Conservation (phyloP, 129 eudicot genomes). For the Mikania micrantha region DNA sequence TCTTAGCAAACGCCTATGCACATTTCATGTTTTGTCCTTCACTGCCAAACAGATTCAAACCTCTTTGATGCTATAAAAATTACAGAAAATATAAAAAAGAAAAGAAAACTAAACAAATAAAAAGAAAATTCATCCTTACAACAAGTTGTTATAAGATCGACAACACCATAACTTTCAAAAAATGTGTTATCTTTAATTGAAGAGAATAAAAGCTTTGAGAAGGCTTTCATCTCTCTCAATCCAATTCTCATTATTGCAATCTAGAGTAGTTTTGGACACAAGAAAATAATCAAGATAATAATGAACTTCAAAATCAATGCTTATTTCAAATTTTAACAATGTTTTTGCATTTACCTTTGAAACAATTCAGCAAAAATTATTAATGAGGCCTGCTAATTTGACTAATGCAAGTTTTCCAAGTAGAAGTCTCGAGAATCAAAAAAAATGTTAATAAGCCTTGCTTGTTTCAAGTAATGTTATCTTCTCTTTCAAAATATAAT, state of each 20-base stretch:
- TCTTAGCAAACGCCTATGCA: slow-evolving; percentile 91
- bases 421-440: too few species aligned
- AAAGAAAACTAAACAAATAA: not conserved
- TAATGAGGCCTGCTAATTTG: too few species aligned
- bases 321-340: not conserved
- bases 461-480: too few species aligned
- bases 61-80: not conserved
- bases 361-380: too few species aligned
- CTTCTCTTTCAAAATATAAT: too few species aligned
- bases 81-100: too few species aligned
- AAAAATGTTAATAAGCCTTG: too few species aligned
- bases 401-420: too few species aligned
- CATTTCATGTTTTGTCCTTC: slow-evolving; percentile 94
- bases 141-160: slow-evolving; percentile 97
- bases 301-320: not conserved
- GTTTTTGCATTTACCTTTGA: slow-evolving; percentile 59
- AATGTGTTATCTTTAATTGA: slow-evolving; percentile 86
- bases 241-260: slow-evolving; percentile 99
- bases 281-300: slow-evolving; percentile 12
- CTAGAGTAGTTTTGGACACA: slow-evolving; percentile 27
- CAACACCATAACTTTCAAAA: slow-evolving; percentile 98
- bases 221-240: slow-evolving; percentile 91
- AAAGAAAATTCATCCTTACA: slow-evolving; percentile 38
- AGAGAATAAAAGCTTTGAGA: slow-evolving; percentile 87
- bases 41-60: slow-evolving; percentile 37